Base-by-base conservation (phyloP, 805 yeast species). In the Monosporozyma servazzii region DNA sequence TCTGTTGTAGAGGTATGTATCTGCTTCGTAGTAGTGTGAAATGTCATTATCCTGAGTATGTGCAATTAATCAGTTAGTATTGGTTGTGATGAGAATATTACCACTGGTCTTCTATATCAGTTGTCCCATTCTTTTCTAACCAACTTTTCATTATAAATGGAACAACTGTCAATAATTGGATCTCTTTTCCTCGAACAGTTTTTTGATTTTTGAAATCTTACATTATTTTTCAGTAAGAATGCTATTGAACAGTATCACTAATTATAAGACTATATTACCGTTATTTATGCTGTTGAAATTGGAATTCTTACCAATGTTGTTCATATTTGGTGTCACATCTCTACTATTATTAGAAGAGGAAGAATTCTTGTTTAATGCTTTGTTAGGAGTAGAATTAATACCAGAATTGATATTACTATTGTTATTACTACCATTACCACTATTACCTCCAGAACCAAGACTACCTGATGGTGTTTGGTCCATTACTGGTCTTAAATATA, bases 1-100 rank as follows among this genome's bases (percentile, higher is more conserved):
- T 81, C 85, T 0, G 95, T 95, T 17, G 78, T 76, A 0, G 90
- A 80, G 0, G 96, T 87, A 55, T 78, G 81, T 30, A 75, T 71
- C 20, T 59, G 56, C 31, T 54, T 51, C 15, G 51, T 50, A n/a
- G 48, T 45, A 4, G 48, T 50, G 27, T 41, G 10, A 15, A 47
- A 33, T 45, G 51, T 43, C 51, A 48, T 48, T 27, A 18, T 41
- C 18, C 17, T 15, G 3, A 13, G 3, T 33, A n/a, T 33, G 17
- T 33, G 37, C 15, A 17, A 30, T 11, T 7, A 10, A 30, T 30
- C 36, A 30, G 13, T 30, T 30, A 30, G 15, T 11, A 8, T 13
- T 30, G 15, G 9, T 13, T 13, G 36, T 30, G 13, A 5, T 10
- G 9, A 10, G 13, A 30, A 30, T 10, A 13, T 30, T 30, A 30